Conservation (phyloP, 257 asterid genomes). For the Primulina tabacum region DNA sequence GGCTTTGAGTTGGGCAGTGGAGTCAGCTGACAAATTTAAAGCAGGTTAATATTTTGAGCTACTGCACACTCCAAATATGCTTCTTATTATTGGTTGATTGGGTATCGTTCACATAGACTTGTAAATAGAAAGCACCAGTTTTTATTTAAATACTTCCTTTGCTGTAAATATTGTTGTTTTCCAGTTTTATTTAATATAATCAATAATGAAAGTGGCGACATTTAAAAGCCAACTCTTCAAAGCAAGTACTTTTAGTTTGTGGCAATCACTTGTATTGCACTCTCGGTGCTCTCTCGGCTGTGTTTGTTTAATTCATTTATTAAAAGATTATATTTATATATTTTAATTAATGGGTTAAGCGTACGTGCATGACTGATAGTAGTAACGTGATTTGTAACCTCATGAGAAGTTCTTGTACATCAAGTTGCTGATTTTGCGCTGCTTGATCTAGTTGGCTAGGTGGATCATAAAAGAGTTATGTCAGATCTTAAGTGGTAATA, state of each 20-base stretch:
- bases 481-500: too few relatives aligned
- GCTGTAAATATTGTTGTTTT: neutral
- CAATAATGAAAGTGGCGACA: neutral
- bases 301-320: too few relatives aligned
- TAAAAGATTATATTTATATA: too few relatives aligned
- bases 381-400: too few relatives aligned
- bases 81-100: conserved; percentile 8
- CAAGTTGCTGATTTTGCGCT: too few relatives aligned
- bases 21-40: neutral
- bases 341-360: too few relatives aligned
- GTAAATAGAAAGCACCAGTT: conserved; percentile 14
- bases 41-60: neutral
- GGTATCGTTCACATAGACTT: conserved; percentile 2
- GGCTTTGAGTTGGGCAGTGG: conserved; percentile 8
- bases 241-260: neutral
- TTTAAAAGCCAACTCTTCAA: neutral
- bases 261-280: neutral
- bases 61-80: conserved; percentile 1
- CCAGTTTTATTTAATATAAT: too few relatives aligned
- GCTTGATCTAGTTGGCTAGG: too few relatives aligned
- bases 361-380: too few relatives aligned
- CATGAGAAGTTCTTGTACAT: too few relatives aligned
- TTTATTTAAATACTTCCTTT: neutral
- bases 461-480: too few relatives aligned
- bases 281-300: too few relatives aligned